Evolutionary conservation across 176 grass and related monocot genomes (phyloP), one percentile per base, ranked within the genome.

Genomic region (Triticum urartu): DNA sequence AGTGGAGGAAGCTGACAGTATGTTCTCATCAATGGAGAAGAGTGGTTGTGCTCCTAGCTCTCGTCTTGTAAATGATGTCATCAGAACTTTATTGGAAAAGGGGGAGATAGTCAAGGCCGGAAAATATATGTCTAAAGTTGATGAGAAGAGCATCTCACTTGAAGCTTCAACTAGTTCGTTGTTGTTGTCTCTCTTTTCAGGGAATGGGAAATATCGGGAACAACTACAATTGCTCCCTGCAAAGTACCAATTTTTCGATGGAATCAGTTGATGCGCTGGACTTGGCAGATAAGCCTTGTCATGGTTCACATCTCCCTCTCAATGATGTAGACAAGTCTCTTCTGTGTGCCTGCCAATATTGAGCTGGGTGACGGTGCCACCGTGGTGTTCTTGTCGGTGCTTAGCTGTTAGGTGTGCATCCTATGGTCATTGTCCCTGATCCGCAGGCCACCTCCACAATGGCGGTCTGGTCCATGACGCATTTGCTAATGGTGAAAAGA

Each of bases 121-220:
- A 69, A 9, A 69, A 20, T 69, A 69, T 36, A 36, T 69, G 33
- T 69, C 67, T 69, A 69, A 69, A 69, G 33, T 69, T 42, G 70
- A 73, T 73, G 70, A n/a, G 1, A 22, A 73, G n/a, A 6, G 21
- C 39, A 25, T 73, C 70, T 73, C 70, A 73, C 39, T 73, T 73
- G 71, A 74, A 74, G 40, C 71, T 74, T 47, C 71, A 74, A 74
- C 71, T 47, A 47, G 39, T 26, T 74, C 39, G n/a, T 47, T 47
- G n/a, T 12, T 48, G 40, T 15, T 74, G 67, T 69, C 40, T 47
- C 71, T 74, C 40, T 74, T 74, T 74, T 74, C 71, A 47, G 12
- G 40, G 40, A 74, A 48, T 26, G 71, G 71, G 1, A 47, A 26
- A 26, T 74, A 47, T 47, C 40, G 12, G 5, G 22, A 48, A 74